These are phyloP conservation scores for Stephanodiscus minutulus DNA, from an alignment of 108 stramenopile species.

Conservation along the genomic window DNA sequence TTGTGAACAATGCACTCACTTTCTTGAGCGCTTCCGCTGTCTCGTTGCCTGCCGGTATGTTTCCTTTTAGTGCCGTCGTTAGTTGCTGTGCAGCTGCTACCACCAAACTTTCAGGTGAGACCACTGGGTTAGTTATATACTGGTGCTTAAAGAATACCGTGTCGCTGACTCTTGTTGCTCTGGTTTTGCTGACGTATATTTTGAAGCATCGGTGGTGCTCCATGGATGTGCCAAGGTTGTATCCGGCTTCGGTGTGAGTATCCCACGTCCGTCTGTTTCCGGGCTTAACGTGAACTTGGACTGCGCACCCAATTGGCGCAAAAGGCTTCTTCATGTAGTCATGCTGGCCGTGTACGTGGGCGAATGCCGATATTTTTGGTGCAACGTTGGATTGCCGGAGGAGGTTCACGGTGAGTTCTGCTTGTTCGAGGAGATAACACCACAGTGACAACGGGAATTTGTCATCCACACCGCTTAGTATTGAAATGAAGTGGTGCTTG, in stretches of 20 bases:
- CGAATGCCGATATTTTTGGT: constrained; percentile 15
- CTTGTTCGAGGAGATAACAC: constrained; percentile 11
- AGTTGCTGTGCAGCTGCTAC: too few relatives aligned
- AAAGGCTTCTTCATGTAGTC: constrained; percentile 9
- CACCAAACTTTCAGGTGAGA: too few relatives aligned
- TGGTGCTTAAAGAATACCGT: too few relatives aligned
- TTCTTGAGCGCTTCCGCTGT: too few relatives aligned
- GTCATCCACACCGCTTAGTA: background rate
- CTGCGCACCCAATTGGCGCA: constrained; percentile 9
- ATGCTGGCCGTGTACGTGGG: constrained; percentile 10
- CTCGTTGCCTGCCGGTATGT: too few relatives aligned
- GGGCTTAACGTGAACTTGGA: background rate
- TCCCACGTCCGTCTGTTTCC: background rate
- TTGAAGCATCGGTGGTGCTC: background rate
- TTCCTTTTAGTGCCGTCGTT: too few relatives aligned
- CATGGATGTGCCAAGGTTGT: constrained; percentile 7
- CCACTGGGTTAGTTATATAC: too few relatives aligned
- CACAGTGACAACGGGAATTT: constrained; percentile 30
- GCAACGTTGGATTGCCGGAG: constrained; percentile 3
- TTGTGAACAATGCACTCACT: too few relatives aligned
- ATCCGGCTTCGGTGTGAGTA: background rate
- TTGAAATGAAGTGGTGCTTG: constrained; percentile 16
- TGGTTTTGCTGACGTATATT: too few relatives aligned
- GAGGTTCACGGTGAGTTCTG: background rate
- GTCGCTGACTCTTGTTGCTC: too few relatives aligned